Conservation (phyloP, 2,329 filamentous ascomycete genomes). For the Elsinoe perseae region DNA sequence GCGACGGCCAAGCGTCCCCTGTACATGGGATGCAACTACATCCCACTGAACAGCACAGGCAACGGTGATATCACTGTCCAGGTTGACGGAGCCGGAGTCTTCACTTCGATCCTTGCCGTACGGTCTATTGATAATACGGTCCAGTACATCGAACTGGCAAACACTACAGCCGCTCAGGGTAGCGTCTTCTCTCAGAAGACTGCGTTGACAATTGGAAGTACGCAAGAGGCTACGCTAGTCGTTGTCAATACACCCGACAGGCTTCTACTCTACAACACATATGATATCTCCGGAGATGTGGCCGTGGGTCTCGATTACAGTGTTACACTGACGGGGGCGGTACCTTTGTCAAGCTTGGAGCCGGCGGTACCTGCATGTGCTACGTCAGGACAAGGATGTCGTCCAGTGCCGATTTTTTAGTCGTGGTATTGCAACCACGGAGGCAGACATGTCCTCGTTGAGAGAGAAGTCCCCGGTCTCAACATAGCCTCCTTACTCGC, state of each 20-base stretch:
- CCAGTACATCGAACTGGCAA: background rate
- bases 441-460: background rate
- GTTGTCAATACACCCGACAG: conserved; percentile 42
- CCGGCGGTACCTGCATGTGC: background rate
- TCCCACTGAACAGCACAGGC: conserved; percentile 33
- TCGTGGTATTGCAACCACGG: background rate
- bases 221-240: conserved; percentile 41
- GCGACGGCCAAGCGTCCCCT: conserved; percentile 31
- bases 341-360: background rate
- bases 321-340: conserved; percentile 29
- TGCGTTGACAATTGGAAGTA: conserved; percentile 29
- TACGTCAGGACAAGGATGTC: background rate
- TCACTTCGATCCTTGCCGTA: conserved; percentile 38
- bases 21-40: conserved; percentile 47
- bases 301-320: conserved; percentile 36
- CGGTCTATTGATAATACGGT: conserved; percentile 25
- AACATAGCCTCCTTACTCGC: background rate
- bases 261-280: conserved; percentile 41
- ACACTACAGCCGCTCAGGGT: background rate
- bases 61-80: conserved; percentile 26
- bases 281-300: conserved; percentile 28
- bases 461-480: background rate
- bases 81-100: conserved; percentile 31
- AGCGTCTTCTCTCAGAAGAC: conserved; percentile 24
- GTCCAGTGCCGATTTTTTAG: background rate